phyloP scores from a whole-genome alignment of 2,329 filamentous ascomycete species.

The Pyrenochaeta sp. region DNA sequence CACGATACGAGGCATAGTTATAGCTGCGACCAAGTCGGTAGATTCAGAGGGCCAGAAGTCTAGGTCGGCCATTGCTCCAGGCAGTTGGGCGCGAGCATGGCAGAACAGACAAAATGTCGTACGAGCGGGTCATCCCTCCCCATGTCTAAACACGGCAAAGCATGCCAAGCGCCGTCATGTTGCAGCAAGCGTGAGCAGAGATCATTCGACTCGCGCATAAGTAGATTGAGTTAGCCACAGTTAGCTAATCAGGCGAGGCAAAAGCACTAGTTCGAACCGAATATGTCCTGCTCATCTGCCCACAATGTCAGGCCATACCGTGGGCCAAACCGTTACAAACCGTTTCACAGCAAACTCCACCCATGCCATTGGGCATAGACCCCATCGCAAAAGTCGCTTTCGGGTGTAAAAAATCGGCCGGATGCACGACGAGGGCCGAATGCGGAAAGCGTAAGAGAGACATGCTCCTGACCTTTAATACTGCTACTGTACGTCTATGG shows the following conservation, averaged over 20 bases:
- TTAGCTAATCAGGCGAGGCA: neutral
- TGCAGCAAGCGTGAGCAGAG: conserved; percentile 19
- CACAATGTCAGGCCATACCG: conserved; percentile 16
- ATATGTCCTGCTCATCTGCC: conserved; percentile 7
- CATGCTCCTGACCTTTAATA: neutral
- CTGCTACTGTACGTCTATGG: neutral
- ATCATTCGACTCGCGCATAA: conserved; percentile 5
- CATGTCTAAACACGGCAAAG: conserved; percentile 4
- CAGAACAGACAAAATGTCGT: conserved; percentile 13
- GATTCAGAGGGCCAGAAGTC: neutral
- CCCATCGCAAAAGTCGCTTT: neutral
- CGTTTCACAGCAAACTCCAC: conserved; percentile 6
- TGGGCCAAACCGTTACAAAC: neutral
- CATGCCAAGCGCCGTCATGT: conserved; percentile 5
- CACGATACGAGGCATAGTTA: conserved; percentile 2
- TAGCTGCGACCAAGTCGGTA: conserved; percentile 1
- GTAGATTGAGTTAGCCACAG: too few relatives aligned
- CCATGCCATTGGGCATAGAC: neutral
- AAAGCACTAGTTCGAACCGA: neutral
- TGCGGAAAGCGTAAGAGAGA: neutral
- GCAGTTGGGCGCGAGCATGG: neutral
- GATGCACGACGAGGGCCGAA: neutral
- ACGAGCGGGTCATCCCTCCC: conserved; percentile 12
- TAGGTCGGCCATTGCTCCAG: neutral
- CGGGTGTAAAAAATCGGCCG: too few relatives aligned